Percentiles rank a stretch among this genome's conserved stretches.
phyloP scores from a whole-genome alignment of 805 yeast genomes.

The Candida incommunis region DNA sequence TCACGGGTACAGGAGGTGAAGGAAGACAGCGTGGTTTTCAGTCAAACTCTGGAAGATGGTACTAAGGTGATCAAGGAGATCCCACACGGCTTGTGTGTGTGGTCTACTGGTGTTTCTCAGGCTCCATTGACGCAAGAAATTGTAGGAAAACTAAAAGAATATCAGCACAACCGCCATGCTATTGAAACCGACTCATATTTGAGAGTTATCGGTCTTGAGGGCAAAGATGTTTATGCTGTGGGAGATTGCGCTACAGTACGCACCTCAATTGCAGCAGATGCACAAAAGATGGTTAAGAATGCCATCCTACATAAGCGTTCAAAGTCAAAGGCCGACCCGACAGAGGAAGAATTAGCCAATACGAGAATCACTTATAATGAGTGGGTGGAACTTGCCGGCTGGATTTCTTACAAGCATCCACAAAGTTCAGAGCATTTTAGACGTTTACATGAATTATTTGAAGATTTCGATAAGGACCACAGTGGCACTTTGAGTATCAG shows the following conservation, averaged over 20 bases:
- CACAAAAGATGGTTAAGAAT: slow-evolving; percentile 32
- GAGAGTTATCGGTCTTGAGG: slow-evolving; percentile 53
- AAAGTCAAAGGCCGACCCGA: slow-evolving; percentile 9
- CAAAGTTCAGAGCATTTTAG: slow-evolving; percentile 42
- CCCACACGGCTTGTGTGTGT: slow-evolving; percentile 54
- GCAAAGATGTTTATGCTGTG: slow-evolving; percentile 55
- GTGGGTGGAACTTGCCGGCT: slow-evolving; percentile 32
- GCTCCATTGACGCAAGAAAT: slow-evolving; percentile 46
- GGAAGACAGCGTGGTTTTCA: slow-evolving; percentile 44
- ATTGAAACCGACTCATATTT: slow-evolving; percentile 63
- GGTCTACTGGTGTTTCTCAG: slow-evolving; percentile 69
- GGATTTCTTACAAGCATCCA: slow-evolving; percentile 39
- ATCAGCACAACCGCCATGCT: slow-evolving; percentile 53
- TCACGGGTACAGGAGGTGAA: slow-evolving; percentile 47
- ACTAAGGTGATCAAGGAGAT: slow-evolving; percentile 27
- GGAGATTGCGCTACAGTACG: slow-evolving; percentile 62
- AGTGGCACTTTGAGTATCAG: slow-evolving; percentile 38
- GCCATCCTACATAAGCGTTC: slow-evolving; percentile 10
- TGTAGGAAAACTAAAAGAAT: slow-evolving; percentile 30
- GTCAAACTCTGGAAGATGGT: slow-evolving; percentile 34
- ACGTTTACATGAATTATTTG: slow-evolving; percentile 35
- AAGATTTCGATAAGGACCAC: slow-evolving; percentile 34
- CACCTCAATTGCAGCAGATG: slow-evolving; percentile 42
- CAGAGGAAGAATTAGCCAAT: slow-evolving; percentile 38
- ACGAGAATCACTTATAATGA: slow-evolving; percentile 34